Base-by-base conservation (phyloP, 1,284 basidiomycete genomes). In the Trametes pubescens region DNA sequence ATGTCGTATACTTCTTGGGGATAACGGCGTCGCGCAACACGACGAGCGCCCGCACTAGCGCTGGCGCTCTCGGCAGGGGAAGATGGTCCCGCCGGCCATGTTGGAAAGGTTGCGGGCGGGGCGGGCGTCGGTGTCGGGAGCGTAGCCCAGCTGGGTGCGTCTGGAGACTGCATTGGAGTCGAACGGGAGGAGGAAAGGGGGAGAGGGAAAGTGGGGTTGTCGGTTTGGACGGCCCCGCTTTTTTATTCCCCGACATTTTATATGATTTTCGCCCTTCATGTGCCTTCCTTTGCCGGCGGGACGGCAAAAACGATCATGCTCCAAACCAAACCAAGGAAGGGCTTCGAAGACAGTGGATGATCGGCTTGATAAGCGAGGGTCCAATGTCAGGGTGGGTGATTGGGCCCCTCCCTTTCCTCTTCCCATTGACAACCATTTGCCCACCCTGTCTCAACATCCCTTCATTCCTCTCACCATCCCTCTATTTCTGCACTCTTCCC, bases 1-100 rank as follows among this genome's bases (percentile, higher is more conserved):
- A 67, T 29, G 9, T 64, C 34, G 60, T 64, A 62, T 18, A 35
- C 65, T 11, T 48, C 60, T 35, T 38, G 43, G 18, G 62, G 60
- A 14, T 32, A 47, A 38, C 62, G 59, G 26, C 49, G 51, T 11
- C 54, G 48, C 26, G 40, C 43, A 10, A 21, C 49, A 37, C 9
- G 29, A 51, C 46, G 49, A 14, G 40, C 32, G 51, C 54, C 40
- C 10, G 29, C 18, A 34, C 49, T 54, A 35, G 57, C 59, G 48
- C 51, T 44, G 51, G 56, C 22, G 22, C 14, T 26, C 2, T 24
- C 24, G 13, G 13, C 4, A 1, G 24, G 10, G 47, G 24, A 13
- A 14, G 22, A 11, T 18, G 40, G 18, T 43, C 18, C 40, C 18
- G 40, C 16, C 40, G 40, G 40, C 14, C 2, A 43, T 29, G 13